Base-by-base conservation (phyloP, 2,329 filamentous ascomycete species). In the Alternaria incomplexa region DNA sequence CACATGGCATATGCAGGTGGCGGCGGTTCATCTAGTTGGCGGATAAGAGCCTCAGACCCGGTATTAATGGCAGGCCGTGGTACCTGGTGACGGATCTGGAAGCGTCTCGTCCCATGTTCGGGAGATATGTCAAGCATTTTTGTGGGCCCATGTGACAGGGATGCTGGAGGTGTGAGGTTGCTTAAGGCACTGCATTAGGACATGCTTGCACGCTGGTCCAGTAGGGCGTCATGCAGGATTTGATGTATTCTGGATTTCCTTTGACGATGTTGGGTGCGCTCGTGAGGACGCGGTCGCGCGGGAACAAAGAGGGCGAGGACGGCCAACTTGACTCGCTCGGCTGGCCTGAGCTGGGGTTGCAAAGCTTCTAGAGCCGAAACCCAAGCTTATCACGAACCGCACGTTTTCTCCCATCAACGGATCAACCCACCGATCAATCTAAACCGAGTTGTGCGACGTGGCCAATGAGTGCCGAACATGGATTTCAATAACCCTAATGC, bases 401-500 rank as follows among this genome's bases (percentile, higher is more conserved):
- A 74, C 74, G 72, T 72, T 58, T 74, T 56, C 59, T 56, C 71
- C 73, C 73, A 60, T 60, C 61, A 56, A 63, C 56, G 56, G 56
- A 60, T 74, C 73, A 56, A 63, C 56, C 61, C 61, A 60, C 74
- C 73, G 70, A 75, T 73, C 77, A 78, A 78, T 79, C 74, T 77
- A 77, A 77, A 70, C 69, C 71, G 64, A 69, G 72, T 70, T 77
- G 77, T 79, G 73, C 77, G 68, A 80, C 76, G 71, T 71, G 64
- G 73, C 76, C 77, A 77, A 78, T 79, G 77, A 77, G 66, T 75
- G 66, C 68, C 66, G 71, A 64, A 56, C 66, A 80, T 80, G 77
- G 77, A 80, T 76, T 79, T 79, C 73, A 77, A 75, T 73, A 76
- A 72, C 69, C 76, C 75, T 63, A 71, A 74, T 70, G 73, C 76